Evolutionary conservation across 1,284 basidiomycete genomes (phyloP), one percentile per base, ranked within the genome.

Genomic region (Leccinum griseonigrum): DNA sequence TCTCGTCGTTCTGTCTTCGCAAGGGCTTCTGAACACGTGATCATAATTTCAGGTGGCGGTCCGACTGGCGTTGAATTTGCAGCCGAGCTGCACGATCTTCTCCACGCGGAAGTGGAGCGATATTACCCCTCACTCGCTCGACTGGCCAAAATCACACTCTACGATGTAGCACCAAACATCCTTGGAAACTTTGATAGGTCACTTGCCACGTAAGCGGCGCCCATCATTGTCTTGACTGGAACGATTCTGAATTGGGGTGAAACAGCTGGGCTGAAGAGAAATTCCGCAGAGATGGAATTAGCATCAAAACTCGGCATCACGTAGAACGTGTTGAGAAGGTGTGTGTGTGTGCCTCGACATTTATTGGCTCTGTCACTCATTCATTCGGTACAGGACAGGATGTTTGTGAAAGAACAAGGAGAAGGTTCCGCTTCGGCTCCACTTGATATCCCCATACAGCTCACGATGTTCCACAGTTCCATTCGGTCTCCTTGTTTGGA

Each of bases 401-500:
- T 87, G 76, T 76, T 85, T 68, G 84, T 90, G 60, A 80, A 78
- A 63, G 86, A 91, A 68, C 77, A 83, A 57, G 87, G 88, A 67
- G 85, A 88, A 78, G 82, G 83, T 78, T 68, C 70, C 64, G 59
- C 31, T 29, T 52, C 57, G 26, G 13, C 55, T 56, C 61, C 57
- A 63, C 43, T 60, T 60, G 46, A 55, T 63, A 74, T 64, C 59
- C 46, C 54, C 55, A 54, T 57, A 26, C 38, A 22, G 14, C 65
- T 74, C 55, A 66, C 52, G 58, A 58, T 29, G 48, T 13, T 64
- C 56, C 62, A 63, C 40, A 90, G 90, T 92, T 29, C 86, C 85
- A 13, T 92, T 89, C 71, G 93, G 93, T 14, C 77, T 95, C 43
- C 82, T 94, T 5, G 92, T 96, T 18, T 95, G 94, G 94, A 89